Evolutionary conservation across 352 stramenopile genomes (phyloP).

Genomic region (Thalassiosira hispida): DNA sequence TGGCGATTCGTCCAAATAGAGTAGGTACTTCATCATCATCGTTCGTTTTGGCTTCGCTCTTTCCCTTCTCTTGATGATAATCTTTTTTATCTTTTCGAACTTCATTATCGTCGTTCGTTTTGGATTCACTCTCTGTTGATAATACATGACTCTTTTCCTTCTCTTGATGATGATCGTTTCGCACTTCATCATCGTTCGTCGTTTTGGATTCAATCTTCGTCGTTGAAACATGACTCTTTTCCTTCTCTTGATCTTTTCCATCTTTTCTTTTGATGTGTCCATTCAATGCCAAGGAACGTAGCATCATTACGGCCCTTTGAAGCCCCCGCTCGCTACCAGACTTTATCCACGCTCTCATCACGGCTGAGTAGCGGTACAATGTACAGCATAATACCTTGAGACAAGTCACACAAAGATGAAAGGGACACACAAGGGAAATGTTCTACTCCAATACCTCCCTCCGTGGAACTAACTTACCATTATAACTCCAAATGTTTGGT

Average conservation of each 20-base stretch:
- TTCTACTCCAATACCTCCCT: not conserved
- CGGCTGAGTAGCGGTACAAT: conserved; percentile 24
- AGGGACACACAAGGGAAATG: not conserved
- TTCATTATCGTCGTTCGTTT: too few relatives aligned
- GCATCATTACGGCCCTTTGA: conserved; percentile 23
- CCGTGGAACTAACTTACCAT: conserved; percentile 54
- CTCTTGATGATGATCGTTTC: too few relatives aligned
- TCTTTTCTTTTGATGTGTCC: conserved; percentile 13
- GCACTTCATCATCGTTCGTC: conserved; percentile 6
- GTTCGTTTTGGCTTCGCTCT: not conserved
- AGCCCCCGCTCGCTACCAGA: conserved; percentile 36
- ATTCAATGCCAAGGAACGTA: conserved; percentile 34
- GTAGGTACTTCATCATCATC: conserved; percentile 11
- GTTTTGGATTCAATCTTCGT: not conserved
- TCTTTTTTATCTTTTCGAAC: not conserved
- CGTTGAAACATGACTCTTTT: not conserved
- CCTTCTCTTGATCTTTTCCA: not conserved
- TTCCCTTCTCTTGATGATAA: not conserved
- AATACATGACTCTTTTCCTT: too few relatives aligned
- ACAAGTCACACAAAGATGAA: not conserved
- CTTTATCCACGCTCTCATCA: conserved; percentile 52
- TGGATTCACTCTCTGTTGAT: conserved; percentile 6
- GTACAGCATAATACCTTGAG: not conserved
- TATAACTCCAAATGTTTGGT: conserved; percentile 59
- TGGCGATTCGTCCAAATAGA: conserved; percentile 40